These are phyloP conservation scores for Macrophomina tecta DNA, from an alignment of 2,329 filamentous ascomycete species.

Conservation along the genomic window DNA sequence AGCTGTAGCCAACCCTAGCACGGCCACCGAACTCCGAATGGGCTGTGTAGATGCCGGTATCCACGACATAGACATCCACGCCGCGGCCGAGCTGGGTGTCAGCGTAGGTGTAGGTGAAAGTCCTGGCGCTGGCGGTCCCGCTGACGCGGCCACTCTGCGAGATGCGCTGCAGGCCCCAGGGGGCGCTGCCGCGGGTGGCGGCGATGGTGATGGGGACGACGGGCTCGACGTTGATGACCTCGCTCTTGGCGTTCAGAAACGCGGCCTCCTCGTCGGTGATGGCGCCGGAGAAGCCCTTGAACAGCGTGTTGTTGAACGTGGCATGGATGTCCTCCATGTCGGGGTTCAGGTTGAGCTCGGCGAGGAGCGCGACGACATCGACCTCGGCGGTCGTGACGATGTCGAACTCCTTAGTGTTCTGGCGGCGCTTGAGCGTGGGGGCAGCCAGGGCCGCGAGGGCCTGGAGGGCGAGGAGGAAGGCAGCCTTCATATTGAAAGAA, in stretches of 20 bases:
- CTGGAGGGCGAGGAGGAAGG: slow-evolving; percentile 6
- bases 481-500: slow-evolving; percentile 14
- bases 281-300: slow-evolving; percentile 20
- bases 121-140: not conserved
- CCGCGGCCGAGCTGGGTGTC: slow-evolving; percentile 30
- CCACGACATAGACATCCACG: slow-evolving; percentile 66
- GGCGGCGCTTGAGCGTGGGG: not conserved
- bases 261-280: slow-evolving; percentile 9
- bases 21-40: slow-evolving; percentile 53
- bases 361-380: not conserved
- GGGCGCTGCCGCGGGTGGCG: slow-evolving; percentile 27
- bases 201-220: not conserved
- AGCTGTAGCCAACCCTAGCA: slow-evolving; percentile 33
- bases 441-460: slow-evolving; percentile 17
- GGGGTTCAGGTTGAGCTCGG: slow-evolving; percentile 12
- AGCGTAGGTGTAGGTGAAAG: slow-evolving; percentile 22
- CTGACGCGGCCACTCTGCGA: slow-evolving; percentile 30
- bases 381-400: not conserved
- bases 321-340: slow-evolving; percentile 13
- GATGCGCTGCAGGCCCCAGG: slow-evolving; percentile 41
- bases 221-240: slow-evolving; percentile 4
- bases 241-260: slow-evolving; percentile 7
- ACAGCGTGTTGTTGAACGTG: slow-evolving; percentile 26
- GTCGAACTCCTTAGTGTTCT: slow-evolving; percentile 21
- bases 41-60: slow-evolving; percentile 65